A percentile compares a stretch with the other conserved stretches of the same genome.
phyloP scores from a whole-genome alignment of 352 stramenopile genomes.

The Phytophthora niederhauseri region DNA sequence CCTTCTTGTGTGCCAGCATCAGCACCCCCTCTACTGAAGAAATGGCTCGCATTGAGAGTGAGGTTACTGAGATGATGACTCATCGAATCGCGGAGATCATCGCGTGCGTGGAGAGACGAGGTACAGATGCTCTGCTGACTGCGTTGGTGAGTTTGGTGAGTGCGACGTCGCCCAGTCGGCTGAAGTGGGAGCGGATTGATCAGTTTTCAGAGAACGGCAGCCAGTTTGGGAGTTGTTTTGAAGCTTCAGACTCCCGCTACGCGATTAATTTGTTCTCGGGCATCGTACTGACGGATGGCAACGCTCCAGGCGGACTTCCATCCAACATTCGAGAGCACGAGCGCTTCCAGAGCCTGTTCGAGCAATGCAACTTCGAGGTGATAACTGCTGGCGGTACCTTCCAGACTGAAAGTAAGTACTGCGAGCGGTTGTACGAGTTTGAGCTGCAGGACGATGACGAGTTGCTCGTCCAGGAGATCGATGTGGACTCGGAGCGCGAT shows the following conservation, averaged over 20 bases:
- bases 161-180: slow-evolving; percentile 18
- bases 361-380: slow-evolving; percentile 57
- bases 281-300: slow-evolving; percentile 46
- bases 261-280: slow-evolving; percentile 62
- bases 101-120: slow-evolving; percentile 12
- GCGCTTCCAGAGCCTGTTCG: slow-evolving; percentile 50
- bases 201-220: neutral
- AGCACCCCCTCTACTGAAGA: slow-evolving; percentile 23
- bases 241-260: slow-evolving; percentile 35
- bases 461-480: slow-evolving; percentile 44
- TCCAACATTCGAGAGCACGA: slow-evolving; percentile 32
- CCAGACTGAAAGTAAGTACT: slow-evolving; percentile 28
- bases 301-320: slow-evolving; percentile 44
- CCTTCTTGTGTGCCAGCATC: slow-evolving; percentile 33
- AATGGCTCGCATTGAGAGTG: slow-evolving; percentile 24
- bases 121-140: slow-evolving; percentile 14
- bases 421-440: slow-evolving; percentile 48
- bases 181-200: slow-evolving; percentile 32
- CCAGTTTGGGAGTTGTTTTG: slow-evolving; percentile 38
- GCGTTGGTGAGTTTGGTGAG: slow-evolving; percentile 36
- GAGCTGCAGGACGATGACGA: slow-evolving; percentile 21
- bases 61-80: slow-evolving; percentile 49
- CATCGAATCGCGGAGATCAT: slow-evolving; percentile 26
- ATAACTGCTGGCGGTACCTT: slow-evolving; percentile 34
- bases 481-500: neutral